Conservation (phyloP, 495 filamentous ascomycete species). For the Talaromyces thailandensis region DNA sequence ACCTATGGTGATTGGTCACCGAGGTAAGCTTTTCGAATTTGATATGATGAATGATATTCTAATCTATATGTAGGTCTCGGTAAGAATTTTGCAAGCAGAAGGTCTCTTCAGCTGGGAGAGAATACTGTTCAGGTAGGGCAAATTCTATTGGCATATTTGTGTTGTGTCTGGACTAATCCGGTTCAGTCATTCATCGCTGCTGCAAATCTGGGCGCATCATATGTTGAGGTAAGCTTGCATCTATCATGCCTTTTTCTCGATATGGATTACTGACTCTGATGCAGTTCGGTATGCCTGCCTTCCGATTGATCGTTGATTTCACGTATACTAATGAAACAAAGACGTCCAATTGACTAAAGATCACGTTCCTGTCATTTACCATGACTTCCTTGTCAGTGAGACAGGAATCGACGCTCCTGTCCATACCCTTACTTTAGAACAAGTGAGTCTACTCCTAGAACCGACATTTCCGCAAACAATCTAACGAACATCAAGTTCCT, state of each 20-base stretch:
- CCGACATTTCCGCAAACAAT: neutral
- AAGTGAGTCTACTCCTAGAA: slow-evolving; percentile 24
- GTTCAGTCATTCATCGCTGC: slow-evolving; percentile 84
- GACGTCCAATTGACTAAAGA: slow-evolving; percentile 98
- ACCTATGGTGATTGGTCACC: slow-evolving; percentile 90
- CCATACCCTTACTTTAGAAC: slow-evolving; percentile 87
- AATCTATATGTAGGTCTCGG: slow-evolving; percentile 52
- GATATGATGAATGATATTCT: neutral
- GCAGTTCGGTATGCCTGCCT: slow-evolving; percentile 5
- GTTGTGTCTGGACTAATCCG: slow-evolving; percentile 1
- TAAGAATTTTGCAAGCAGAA: slow-evolving; percentile 76
- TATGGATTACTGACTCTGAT: neutral
- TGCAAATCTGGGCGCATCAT: slow-evolving; percentile 82
- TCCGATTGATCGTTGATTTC: neutral
- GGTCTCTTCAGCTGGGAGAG: slow-evolving; percentile 80
- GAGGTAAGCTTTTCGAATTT: slow-evolving; percentile 33
- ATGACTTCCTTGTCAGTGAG: slow-evolving; percentile 97
- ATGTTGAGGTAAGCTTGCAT: slow-evolving; percentile 58
- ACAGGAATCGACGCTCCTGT: slow-evolving; percentile 97
- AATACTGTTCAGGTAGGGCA: slow-evolving; percentile 1
- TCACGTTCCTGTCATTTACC: slow-evolving; percentile 97
- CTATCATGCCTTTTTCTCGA: slow-evolving; percentile 9
- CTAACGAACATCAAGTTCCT: slow-evolving; percentile 48
- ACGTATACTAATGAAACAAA: slow-evolving; percentile 16
- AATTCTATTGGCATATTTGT: neutral